Evolutionary conservation across 352 stramenopile species (phyloP).

Genomic region (Globisporangium radiosum): DNA sequence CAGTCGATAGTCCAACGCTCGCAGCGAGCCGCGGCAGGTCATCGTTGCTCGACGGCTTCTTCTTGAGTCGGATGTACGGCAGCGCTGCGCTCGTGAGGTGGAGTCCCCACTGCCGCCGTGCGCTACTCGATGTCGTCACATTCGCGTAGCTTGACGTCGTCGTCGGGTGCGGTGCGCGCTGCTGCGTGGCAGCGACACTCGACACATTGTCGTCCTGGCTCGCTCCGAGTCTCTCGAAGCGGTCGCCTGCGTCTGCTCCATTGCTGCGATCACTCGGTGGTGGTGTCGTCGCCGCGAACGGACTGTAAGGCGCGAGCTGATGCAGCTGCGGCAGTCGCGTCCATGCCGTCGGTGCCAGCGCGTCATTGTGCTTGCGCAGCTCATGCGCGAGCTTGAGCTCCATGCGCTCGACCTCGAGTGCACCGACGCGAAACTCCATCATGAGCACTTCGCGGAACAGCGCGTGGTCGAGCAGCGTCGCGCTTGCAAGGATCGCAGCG

Average conservation of each 20-base stretch:
- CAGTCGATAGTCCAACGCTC: neutral
- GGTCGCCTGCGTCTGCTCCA: too few species aligned
- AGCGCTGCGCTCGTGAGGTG: constrained; percentile 51
- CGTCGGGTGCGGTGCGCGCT: too few species aligned
- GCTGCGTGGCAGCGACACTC: too few species aligned
- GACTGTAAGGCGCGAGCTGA: constrained; percentile 1
- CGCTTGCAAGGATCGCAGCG: constrained; percentile 34
- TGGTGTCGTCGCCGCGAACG: neutral
- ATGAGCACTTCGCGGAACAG: constrained; percentile 56
- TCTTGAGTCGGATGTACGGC: constrained; percentile 67
- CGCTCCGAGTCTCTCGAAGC: too few species aligned
- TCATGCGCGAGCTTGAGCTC: constrained; percentile 54
- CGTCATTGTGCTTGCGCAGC: constrained; percentile 17
- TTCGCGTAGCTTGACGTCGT: neutral
- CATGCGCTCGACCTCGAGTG: constrained; percentile 90
- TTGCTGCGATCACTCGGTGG: neutral
- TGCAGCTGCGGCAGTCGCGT: neutral
- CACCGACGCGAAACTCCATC: constrained; percentile 84
- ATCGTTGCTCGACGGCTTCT: constrained; percentile 30
- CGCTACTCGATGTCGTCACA: neutral
- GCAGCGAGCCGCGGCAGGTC: neutral
- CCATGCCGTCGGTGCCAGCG: too few species aligned
- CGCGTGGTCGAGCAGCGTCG: constrained; percentile 33
- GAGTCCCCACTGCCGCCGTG: constrained; percentile 43
- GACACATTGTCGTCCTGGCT: too few species aligned